Base-by-base conservation (phyloP, 495 filamentous ascomycete species). In the Glarea lozoyensis region DNA sequence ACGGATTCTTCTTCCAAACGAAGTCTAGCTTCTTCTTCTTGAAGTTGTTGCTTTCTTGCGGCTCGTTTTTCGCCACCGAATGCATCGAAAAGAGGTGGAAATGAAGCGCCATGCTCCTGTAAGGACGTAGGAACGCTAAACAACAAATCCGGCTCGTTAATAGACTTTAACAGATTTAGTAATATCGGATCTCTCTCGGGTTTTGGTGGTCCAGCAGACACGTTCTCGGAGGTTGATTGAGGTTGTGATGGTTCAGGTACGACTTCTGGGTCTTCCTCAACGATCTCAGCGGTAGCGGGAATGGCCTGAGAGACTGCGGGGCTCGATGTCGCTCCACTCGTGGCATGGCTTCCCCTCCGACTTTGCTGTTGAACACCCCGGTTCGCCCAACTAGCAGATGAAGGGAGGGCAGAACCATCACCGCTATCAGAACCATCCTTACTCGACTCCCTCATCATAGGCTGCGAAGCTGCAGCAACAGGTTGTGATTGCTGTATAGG, bases 381-480 rank as follows among this genome's bases (percentile, higher is more conserved):
- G 36, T 74, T 77, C 4, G 88, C 92, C 92, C 92, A 99, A 56
- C 81, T 95, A 3, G 90, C 92, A 4, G 89, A 86, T 5, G 90
- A 83, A 0, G 92, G 92, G 11, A 99, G 71, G 9, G 88, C 93
- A 30, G 93, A 83, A 1, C 81, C 81, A 57, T 95, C 88, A 27
- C 70, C 74, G 50, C 68, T 69, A 40, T 79, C 66, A 4, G 79
- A 72, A 30, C 79, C 86, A 54, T 96, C 86, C 51, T 80, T 82
- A 64, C 86, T 85, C 15, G 74, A 70, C 56, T 86, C 79, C 27
- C 84, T 68, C 37, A 71, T 69, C 82, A 86, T 87, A 2, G 78
- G 70, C 46, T 86, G 85, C 2, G 85, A 67, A 10, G 76, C 74
- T 3, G 79, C 61, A 3, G 69, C 53, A 32, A 72, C 51, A 20